Conservation (phyloP, 148 eudicot genomes). For the Tetragonia tetragonoides region DNA sequence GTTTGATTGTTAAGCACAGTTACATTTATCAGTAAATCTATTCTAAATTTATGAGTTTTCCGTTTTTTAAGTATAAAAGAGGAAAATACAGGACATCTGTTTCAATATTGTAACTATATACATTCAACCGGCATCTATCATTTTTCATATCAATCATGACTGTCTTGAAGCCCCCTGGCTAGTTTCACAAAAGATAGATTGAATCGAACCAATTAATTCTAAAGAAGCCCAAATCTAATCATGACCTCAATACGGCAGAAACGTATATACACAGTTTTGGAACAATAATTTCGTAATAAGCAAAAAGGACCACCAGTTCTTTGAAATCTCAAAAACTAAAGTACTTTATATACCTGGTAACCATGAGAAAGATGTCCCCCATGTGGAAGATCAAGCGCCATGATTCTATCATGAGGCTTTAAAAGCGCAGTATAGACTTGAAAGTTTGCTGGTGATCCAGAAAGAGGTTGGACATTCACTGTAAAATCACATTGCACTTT, state of each 20-base stretch:
- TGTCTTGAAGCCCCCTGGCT: not conserved
- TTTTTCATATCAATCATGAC: not conserved
- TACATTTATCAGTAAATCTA: not conserved
- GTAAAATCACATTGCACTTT: constrained; percentile 28
- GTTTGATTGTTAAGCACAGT: not conserved
- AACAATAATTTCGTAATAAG: not conserved
- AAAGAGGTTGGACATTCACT: constrained; percentile 97
- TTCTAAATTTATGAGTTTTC: not conserved
- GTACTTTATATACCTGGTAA: constrained; percentile 64
- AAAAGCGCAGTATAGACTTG: constrained; percentile 93
- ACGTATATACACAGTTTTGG: not conserved
- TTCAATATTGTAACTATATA: not conserved
- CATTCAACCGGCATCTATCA: not conserved
- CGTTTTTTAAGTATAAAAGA: too few relatives aligned
- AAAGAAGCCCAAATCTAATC: not conserved
- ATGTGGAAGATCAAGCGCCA: constrained; percentile 99
- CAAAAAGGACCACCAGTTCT: not conserved
- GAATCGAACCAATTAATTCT: not conserved
- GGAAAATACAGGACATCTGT: too few relatives aligned
- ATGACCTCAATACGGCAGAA: not conserved
- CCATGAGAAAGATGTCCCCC: constrained; percentile 99
- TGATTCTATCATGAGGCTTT: constrained; percentile 98
- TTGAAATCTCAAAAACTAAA: constrained; percentile 11
- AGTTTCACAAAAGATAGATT: not conserved
- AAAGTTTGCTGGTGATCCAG: constrained; percentile 96